Evolutionary conservation across 1,284 basidiomycete genomes (phyloP).

Genomic region (Gymnopus androsaceus): DNA sequence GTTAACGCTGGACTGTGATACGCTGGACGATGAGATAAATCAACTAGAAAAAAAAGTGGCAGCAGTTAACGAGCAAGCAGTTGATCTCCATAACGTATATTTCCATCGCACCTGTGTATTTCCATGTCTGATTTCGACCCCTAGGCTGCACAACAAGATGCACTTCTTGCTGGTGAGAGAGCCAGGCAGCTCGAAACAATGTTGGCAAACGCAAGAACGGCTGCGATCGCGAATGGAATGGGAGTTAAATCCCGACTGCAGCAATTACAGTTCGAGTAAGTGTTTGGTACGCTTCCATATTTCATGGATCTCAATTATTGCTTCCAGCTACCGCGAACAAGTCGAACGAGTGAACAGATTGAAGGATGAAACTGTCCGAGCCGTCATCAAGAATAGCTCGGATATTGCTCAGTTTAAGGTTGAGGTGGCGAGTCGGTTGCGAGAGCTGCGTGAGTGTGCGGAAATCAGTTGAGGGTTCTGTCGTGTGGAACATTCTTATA

Average conservation of each 20-base stretch:
- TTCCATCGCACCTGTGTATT: conserved; percentile 14
- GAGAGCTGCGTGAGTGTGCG: conserved; percentile 65
- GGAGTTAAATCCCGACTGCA: conserved; percentile 78
- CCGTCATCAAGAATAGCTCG: conserved; percentile 79
- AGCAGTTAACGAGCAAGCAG: conserved; percentile 73
- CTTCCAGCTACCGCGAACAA: conserved; percentile 69
- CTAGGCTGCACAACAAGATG: conserved; percentile 76
- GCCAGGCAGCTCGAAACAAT: conserved; percentile 66
- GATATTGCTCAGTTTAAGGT: conserved; percentile 79
- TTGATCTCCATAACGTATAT: conserved; percentile 74
- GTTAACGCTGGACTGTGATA: conserved; percentile 75
- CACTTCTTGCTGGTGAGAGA: conserved; percentile 60
- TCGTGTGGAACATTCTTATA: too few relatives aligned
- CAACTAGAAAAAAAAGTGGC: conserved; percentile 71
- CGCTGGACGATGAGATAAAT: conserved; percentile 69
- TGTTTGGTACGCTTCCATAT: conserved; percentile 9
- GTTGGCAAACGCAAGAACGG: conserved; percentile 67
- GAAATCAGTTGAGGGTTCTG: conserved; percentile 45
- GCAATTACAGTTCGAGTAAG: conserved; percentile 61
- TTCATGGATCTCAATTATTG: conserved; percentile 11
- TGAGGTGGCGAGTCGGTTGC: conserved; percentile 67
- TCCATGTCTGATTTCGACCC: conserved; percentile 15
- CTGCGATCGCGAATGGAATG: conserved; percentile 75
- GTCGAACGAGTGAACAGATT: conserved; percentile 68
- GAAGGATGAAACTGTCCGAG: conserved; percentile 74